These are phyloP conservation scores for Populus pruinosa DNA, from an alignment of 345 rosid species.

Conservation along the genomic window DNA sequence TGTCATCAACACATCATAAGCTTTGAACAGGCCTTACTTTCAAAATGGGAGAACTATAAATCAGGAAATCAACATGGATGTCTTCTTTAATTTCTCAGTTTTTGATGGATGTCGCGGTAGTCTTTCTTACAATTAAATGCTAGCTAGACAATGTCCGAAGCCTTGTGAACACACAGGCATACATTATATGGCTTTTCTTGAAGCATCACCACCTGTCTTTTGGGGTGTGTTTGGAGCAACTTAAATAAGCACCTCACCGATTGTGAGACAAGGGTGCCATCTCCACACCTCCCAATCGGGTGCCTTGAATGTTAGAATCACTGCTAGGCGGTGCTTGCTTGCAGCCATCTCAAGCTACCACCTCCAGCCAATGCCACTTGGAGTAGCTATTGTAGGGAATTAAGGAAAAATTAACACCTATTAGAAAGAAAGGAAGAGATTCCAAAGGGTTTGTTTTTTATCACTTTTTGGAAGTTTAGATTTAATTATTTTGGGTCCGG, in stretches of 20 bases:
- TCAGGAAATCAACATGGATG: constrained; percentile 16
- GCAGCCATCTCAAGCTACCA: constrained; percentile 33
- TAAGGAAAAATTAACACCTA: not conserved
- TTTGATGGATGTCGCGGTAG: not conserved
- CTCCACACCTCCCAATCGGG: too few species aligned
- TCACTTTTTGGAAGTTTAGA: constrained; percentile 8
- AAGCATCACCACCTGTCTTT: constrained; percentile 34
- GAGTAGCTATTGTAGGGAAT: constrained; percentile 8
- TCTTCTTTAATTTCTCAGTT: not conserved
- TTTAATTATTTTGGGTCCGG: constrained; percentile 9
- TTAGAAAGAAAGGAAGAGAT: constrained; percentile 14
- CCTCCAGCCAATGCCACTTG: constrained; percentile 28
- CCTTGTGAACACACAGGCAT: constrained; percentile 1
- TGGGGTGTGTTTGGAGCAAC: constrained; percentile 32
- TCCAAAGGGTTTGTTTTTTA: constrained; percentile 16
- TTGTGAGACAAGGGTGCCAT: not conserved
- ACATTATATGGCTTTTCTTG: constrained; percentile 23
- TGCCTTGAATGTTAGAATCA: constrained; percentile 31
- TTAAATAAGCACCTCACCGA: constrained; percentile 3
- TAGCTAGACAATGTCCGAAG: constrained; percentile 8
- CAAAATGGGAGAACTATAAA: constrained; percentile 6
- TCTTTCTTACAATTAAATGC: constrained; percentile 15
- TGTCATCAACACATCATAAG: constrained; percentile 13
- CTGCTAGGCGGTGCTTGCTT: constrained; percentile 15
- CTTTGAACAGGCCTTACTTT: constrained; percentile 12